Percentiles rank a stretch among this genome's conserved stretches.
phyloP scores from a whole-genome alignment of 1,139 yeast species.

The Geotrichum histeridarum region DNA sequence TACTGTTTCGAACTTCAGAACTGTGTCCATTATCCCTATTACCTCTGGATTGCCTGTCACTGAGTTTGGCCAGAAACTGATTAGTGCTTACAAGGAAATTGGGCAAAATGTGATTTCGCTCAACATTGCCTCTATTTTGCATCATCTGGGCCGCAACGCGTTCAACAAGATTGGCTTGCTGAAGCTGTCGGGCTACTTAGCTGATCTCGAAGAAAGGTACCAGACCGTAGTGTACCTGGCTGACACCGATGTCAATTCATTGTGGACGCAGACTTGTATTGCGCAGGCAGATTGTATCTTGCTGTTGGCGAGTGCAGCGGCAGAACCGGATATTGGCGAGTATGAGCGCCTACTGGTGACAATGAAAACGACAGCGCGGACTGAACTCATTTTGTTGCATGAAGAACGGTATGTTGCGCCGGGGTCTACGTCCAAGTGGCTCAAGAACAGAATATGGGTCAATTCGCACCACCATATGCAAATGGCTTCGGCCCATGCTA shows the following conservation, averaged over 20 bases:
- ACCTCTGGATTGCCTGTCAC: slow-evolving; percentile 74
- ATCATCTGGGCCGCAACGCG: slow-evolving; percentile 85
- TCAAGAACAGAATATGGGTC: slow-evolving; percentile 81
- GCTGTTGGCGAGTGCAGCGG: slow-evolving; percentile 45
- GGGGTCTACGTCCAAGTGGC: slow-evolving; percentile 82
- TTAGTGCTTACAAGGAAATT: slow-evolving; percentile 62
- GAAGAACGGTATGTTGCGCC: slow-evolving; percentile 77
- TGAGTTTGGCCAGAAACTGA: slow-evolving; percentile 73
- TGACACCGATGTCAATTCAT: slow-evolving; percentile 74
- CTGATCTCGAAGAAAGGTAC: slow-evolving; percentile 84
- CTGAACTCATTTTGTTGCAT: slow-evolving; percentile 80
- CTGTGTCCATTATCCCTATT: slow-evolving; percentile 79
- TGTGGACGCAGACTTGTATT: slow-evolving; percentile 90
- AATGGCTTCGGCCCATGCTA: slow-evolving; percentile 25
- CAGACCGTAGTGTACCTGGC: slow-evolving; percentile 85
- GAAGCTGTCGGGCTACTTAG: slow-evolving; percentile 82
- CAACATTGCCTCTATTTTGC: slow-evolving; percentile 74
- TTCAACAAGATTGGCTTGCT: slow-evolving; percentile 82
- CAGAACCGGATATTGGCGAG: slow-evolving; percentile 73
- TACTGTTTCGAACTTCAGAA: slow-evolving; percentile 53
- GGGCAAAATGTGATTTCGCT: slow-evolving; percentile 71
- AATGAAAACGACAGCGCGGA: slow-evolving; percentile 78
- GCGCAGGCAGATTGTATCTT: slow-evolving; percentile 87
- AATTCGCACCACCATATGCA: slow-evolving; percentile 89
- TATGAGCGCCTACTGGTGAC: slow-evolving; percentile 73